Evolutionary conservation across 1,284 basidiomycete genomes (phyloP), one percentile per base, ranked within the genome.

Genomic region (Apiotrichum sp.): DNA sequence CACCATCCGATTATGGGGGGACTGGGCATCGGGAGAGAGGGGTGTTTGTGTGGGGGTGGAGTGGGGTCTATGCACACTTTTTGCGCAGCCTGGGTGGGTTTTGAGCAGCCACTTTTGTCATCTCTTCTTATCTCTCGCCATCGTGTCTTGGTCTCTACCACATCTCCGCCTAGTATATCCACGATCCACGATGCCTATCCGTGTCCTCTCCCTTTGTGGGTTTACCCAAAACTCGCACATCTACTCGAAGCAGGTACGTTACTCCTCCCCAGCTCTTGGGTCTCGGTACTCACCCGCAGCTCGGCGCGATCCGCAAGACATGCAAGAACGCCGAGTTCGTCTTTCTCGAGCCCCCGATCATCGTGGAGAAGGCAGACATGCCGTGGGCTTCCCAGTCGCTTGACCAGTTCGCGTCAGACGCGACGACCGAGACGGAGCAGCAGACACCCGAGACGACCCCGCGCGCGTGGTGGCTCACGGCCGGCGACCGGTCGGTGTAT

Each of bases 171-270:
- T 22, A 22, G 6, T 13, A 38, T 38, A 8, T 38, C 13, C 44
- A 41, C 29, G 34, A 49, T 2, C 41, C 36, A 57, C 38, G 22
- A 50, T 52, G 47, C 22, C 65, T 4, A 53, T 68, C 39, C 65
- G 72, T 50, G 63, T 74, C 31, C 61, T 73, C 56, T 60, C 66
- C 14, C 61, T 75, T 13, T 65, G 64, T 60, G 91, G 90, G 22
- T 89, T 87, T 70, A 84, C 88, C 5, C 90, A 93, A 72, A 92
- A 88, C 65, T 86, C 84, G 4, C 78, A 67, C 50, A 86, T 90
- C 63, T 87, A 91, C 74, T 85, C 81, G 68, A 91, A 88, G 77
- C 82, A 88, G 72, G 89, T 88, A 22, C 11, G 32, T 41, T 31
- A 47, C 32, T 60, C 42, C 53, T 39, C 43, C 1, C 40, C 34